These are phyloP conservation scores for Phalaenopsis hybrid DNA, from an alignment of 116 monocot genomes.

Conservation along the genomic window DNA sequence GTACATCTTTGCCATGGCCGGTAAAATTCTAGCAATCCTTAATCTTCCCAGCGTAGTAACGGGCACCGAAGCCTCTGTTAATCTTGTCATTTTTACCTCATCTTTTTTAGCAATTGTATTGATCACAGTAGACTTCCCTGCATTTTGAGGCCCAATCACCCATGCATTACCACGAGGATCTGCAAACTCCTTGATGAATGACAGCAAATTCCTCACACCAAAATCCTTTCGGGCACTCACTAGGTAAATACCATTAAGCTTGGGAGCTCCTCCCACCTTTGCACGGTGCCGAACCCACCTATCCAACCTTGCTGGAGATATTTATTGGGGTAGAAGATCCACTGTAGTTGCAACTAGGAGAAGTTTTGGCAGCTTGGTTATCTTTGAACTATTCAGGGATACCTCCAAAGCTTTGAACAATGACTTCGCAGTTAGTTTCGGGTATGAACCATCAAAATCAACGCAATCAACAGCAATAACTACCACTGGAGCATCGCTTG, in stretches of 20 bases:
- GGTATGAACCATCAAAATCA: constrained; percentile 75
- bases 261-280: too few relatives aligned
- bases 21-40: too few relatives aligned
- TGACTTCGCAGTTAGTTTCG: constrained; percentile 73
- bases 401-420: constrained; percentile 75
- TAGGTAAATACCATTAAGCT: too few relatives aligned
- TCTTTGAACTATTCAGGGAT: constrained; percentile 35
- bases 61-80: too few relatives aligned
- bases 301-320: too few relatives aligned
- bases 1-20: too few relatives aligned
- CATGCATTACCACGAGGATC: constrained; percentile 93
- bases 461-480: constrained; percentile 34
- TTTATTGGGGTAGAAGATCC: too few relatives aligned
- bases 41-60: too few relatives aligned
- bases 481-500: constrained; percentile 54
- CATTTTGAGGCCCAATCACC: constrained; percentile 97
- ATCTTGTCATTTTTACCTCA: constrained; percentile 52
- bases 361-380: constrained; percentile 10
- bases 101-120: constrained; percentile 91
- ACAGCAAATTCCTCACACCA: constrained; percentile 61
- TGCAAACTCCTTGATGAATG: constrained; percentile 60
- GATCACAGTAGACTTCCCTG: constrained; percentile 93
- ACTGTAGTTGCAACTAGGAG: too few relatives aligned
- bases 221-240: too few relatives aligned
- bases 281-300: too few relatives aligned